Base-by-base conservation (phyloP, 1,139 yeast species). In the Debaryomyces singareniensis region DNA sequence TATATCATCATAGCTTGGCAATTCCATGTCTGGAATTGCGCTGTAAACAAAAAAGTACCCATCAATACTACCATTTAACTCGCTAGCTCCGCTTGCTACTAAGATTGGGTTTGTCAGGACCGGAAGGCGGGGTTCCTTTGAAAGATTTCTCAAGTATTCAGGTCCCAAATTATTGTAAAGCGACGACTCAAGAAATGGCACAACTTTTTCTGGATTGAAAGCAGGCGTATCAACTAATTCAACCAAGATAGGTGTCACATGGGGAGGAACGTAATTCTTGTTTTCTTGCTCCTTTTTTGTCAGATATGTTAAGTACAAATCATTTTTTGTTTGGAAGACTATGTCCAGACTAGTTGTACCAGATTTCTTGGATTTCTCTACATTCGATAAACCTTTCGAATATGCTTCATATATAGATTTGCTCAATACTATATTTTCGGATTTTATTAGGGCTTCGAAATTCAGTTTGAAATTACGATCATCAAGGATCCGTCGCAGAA, bases 41-140 rank as follows among this genome's bases (percentile, higher is more conserved):
- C 79, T 72, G 49, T 79, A 81, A 23, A 78, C 76, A 26, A 79
- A 64, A 29, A 80, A 62, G 47, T 82, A 82, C 1, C 87, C 89
- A 49, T 79, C 81, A n/a, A 81, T 68, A 24, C 71, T 63, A 2
- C 86, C 87, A 48, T 81, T 80, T 39, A 82, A 53, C 37, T 80
- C 89, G 31, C 84, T 72, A 3, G 87, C 84, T 1, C 91, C 91
- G 30, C 85, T 76, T 4, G 86, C 89, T 4, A 79, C 84, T 10
- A 82, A 53, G 33, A 82, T 50, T 3, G 87, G 83, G 35, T 75
- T 76, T 5, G 86, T 77, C 24, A 74, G 68, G 0, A 75, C 82
- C 3, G 79, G 77, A 34, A 64, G 56, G 25, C 85, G 52, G 2
- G 86, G 85, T 38, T 75, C 83, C 40, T 76, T 68, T 5, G 84